Percentiles rank a stretch among this genome's conserved stretches.
Conservation (phyloP, 805 yeast species). For the Sungouiozyma intestinalis region DNA sequence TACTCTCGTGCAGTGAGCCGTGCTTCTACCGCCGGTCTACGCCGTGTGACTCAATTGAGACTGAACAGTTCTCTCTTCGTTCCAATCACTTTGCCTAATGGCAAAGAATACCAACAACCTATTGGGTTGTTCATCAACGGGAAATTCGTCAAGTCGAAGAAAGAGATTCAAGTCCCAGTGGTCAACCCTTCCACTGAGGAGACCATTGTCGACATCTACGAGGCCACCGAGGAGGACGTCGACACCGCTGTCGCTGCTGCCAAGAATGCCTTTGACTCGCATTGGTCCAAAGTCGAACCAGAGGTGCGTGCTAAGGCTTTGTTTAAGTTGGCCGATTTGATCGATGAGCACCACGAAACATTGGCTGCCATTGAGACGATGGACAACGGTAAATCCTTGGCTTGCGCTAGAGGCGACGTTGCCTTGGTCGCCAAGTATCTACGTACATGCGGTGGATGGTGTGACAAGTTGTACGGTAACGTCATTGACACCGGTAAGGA, state of each 20-base stretch:
- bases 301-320: conserved; percentile 51
- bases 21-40: background rate
- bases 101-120: conserved; percentile 64
- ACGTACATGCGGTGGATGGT: conserved; percentile 84
- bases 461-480: conserved; percentile 77
- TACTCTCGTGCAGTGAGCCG: background rate
- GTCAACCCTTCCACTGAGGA: conserved; percentile 69
- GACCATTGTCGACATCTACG: conserved; percentile 55
- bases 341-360: conserved; percentile 61
- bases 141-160: conserved; percentile 54
- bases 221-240: conserved; percentile 69
- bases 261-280: conserved; percentile 59
- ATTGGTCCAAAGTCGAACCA: conserved; percentile 71
- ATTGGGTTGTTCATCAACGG: conserved; percentile 75
- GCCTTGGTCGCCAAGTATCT: conserved; percentile 56
- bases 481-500: conserved; percentile 62
- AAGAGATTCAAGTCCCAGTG: conserved; percentile 50
- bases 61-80: conserved; percentile 28
- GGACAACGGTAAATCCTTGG: conserved; percentile 81
- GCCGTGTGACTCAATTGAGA: background rate
- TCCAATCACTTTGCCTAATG: conserved; percentile 60
- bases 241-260: conserved; percentile 85
- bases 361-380: conserved; percentile 74
- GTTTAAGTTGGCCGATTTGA: conserved; percentile 62
- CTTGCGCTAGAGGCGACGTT: conserved; percentile 66